Conservation (phyloP, 225 moss, liverwort and hornwort genomes). For the Marchantia polymorpha region DNA sequence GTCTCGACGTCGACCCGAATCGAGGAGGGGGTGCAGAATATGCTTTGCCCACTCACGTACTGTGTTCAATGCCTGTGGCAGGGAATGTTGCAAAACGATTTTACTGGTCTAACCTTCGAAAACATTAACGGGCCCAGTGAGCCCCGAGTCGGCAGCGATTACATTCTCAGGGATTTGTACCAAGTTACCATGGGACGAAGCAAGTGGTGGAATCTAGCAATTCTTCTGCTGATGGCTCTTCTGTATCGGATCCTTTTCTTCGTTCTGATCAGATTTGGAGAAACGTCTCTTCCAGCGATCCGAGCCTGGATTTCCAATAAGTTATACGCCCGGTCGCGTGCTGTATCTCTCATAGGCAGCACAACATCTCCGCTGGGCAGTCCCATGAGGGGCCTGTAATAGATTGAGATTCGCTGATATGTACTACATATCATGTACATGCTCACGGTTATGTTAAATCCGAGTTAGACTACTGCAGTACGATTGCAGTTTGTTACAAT, state of each 20-base stretch:
- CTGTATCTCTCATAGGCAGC: too few species aligned
- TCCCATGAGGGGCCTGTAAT: neutral
- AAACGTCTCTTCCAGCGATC: slow-evolving; percentile 19
- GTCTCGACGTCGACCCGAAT: too few species aligned
- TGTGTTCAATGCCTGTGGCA: neutral
- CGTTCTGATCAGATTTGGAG: slow-evolving; percentile 28
- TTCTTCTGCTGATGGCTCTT: slow-evolving; percentile 33
- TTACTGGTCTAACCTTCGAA: slow-evolving; percentile 36
- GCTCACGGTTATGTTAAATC: too few species aligned
- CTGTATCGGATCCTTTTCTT: slow-evolving; percentile 36
- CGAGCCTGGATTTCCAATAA: neutral
- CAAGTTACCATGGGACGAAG: slow-evolving; percentile 21
- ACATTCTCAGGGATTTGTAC: neutral
- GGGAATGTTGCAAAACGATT: slow-evolving; percentile 47
- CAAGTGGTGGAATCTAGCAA: slow-evolving; percentile 40
- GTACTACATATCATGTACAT: too few species aligned
- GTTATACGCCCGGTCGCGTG: neutral
- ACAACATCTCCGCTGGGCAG: neutral
- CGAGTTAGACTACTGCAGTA: too few species aligned
- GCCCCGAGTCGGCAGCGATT: slow-evolving; percentile 18
- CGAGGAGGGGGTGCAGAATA: neutral
- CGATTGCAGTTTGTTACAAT: too few species aligned
- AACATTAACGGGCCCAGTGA: slow-evolving; percentile 21
- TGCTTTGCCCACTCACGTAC: neutral
- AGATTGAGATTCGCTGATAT: too few species aligned